phyloP scores from a whole-genome alignment of 176 grass and related monocot species.

The sorghum (Sorghum bicolor) region DNA sequence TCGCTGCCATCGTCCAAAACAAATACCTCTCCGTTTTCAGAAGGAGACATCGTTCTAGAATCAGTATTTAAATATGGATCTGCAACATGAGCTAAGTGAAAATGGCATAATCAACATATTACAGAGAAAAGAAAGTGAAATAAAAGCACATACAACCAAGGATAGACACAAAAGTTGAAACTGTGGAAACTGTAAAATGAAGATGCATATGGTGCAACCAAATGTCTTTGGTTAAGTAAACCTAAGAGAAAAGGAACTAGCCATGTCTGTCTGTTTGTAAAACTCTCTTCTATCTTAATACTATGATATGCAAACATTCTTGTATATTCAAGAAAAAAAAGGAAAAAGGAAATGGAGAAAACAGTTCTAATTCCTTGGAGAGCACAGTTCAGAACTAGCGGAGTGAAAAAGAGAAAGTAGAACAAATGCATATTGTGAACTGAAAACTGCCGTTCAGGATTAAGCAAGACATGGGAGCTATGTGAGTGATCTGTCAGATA shows the following conservation, averaged over 20 bases:
- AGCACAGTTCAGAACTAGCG: background rate
- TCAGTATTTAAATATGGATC: slow-evolving; percentile 45
- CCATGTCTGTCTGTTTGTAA: too few species aligned
- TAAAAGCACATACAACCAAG: background rate
- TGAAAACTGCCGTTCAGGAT: background rate
- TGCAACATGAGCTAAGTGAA: background rate
- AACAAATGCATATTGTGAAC: background rate
- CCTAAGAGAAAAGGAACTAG: background rate
- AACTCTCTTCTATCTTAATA: too few species aligned
- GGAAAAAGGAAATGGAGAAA: background rate
- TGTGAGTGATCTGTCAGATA: background rate
- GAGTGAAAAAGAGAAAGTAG: background rate
- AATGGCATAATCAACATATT: too few species aligned
- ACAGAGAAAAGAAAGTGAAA: background rate
- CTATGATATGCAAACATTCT: too few species aligned
- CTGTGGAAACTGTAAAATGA: background rate
- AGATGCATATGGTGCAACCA: background rate
- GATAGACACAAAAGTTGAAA: background rate
- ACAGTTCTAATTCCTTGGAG: background rate
- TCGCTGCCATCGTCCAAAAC: slow-evolving; percentile 43
- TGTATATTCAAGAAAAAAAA: too few species aligned
- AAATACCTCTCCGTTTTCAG: slow-evolving; percentile 36
- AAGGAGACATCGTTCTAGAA: slow-evolving; percentile 49
- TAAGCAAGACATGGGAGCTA: background rate
- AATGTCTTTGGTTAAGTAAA: background rate